These are phyloP conservation scores for Tuber aestivum DNA, from an alignment of 495 filamentous ascomycete genomes.

Conservation along the genomic window DNA sequence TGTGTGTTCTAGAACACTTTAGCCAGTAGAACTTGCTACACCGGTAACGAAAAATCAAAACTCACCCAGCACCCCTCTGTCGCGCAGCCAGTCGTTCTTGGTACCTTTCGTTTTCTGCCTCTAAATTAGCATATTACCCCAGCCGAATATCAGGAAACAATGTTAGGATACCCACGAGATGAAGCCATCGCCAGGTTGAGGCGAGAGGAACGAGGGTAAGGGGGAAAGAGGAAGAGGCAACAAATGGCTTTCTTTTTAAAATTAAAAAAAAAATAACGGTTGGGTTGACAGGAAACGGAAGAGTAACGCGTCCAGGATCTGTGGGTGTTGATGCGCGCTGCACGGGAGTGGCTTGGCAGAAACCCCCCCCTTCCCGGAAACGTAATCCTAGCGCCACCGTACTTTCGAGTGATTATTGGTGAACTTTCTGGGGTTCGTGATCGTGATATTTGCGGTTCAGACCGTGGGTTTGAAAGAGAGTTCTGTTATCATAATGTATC, in stretches of 20 bases:
- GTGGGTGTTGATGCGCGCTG: background rate
- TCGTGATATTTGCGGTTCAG: background rate
- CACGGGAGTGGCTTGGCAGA: background rate
- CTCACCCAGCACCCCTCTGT: slow-evolving; percentile 38
- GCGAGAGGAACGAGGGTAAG: background rate
- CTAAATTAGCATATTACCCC: slow-evolving; percentile 2
- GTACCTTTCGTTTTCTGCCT: slow-evolving; percentile 19
- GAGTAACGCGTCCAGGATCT: background rate
- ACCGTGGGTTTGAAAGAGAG: background rate
- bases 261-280: background rate
- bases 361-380: background rate
- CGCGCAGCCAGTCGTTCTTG: slow-evolving; percentile 36
- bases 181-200: slow-evolving; percentile 14
- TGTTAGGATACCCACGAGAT: slow-evolving; percentile 15
- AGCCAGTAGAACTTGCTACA: background rate
- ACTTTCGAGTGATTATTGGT: background rate
- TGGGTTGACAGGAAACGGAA: background rate
- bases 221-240: background rate
- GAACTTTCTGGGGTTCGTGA: background rate
- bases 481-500: no score
- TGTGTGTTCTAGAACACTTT: slow-evolving; percentile 24
- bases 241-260: background rate
- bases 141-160: background rate
- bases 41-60: slow-evolving; percentile 7
- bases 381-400: background rate